Evolutionary conservation across 2,329 filamentous ascomycete genomes (phyloP), one percentile per base, ranked within the genome.

Genomic region (Huntiella omanensis): DNA sequence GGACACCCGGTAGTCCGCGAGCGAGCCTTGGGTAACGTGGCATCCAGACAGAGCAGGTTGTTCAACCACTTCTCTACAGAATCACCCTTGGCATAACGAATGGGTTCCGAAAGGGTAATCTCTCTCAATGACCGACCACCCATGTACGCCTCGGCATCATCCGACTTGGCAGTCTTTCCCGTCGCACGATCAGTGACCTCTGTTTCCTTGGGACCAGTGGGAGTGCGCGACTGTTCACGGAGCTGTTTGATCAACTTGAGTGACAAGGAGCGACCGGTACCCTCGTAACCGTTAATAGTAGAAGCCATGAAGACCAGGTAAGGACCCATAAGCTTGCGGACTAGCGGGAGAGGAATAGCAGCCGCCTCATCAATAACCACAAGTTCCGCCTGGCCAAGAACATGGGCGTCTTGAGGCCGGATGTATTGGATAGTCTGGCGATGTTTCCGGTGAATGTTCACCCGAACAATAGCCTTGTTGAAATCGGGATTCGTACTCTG

Each of bases 301-400:
- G 91, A 98, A 1, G 92, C 86, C 91, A 98, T 96, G 63, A 98
- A 98, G 6, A 96, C 86, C 34, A 98, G 69, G 61, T 98, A 98
- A 11, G 88, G 88, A 0, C 91, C 91, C 75, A 98, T 87, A 36
- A 98, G 70, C 63, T 95, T 95, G 54, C 81, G 74, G 5, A 98
- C 91, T 2, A 96, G 67, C 1, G 91, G 91, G 8, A 98, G 64
- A 10, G 92, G 91, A 52, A 98, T 98, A 1, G 92, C 92, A 10
- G 91, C 91, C 12, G 91, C 91, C 63, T 98, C 91, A 62, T 98
- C 91, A 52, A 98, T 96, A 6, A 98, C 88, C 8, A 98, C 67
- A 35, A 98, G 65, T 61, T 98, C 91, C 3, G 91, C 91, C 61
- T 98, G 91, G 19, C 91, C 91, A 2, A 98, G 68, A 15, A 92